Conservation (phyloP, 202 grass and related monocot genomes). For the Schoenoplectus tabernaemontani region DNA sequence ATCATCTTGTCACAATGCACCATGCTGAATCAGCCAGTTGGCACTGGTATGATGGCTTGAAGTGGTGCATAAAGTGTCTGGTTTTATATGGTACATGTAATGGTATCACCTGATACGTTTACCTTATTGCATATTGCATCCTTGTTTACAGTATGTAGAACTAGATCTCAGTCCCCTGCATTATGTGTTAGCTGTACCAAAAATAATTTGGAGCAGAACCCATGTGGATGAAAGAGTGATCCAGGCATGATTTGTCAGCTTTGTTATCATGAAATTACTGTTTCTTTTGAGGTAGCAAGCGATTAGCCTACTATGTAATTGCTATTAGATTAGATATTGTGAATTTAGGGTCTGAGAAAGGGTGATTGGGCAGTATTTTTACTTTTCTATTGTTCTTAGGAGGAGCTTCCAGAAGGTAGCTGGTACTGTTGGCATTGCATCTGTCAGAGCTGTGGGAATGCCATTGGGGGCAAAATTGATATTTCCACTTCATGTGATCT, state of each 20-base stretch:
- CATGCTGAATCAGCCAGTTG: neutral
- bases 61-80: neutral
- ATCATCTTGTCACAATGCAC: neutral
- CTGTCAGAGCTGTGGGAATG: slow-evolving; percentile 67
- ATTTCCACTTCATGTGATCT: slow-evolving; percentile 42
- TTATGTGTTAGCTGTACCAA: neutral
- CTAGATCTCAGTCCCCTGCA: neutral
- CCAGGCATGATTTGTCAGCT: neutral
- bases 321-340: neutral
- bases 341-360: neutral
- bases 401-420: slow-evolving; percentile 92
- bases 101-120: neutral
- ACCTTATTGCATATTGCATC: neutral
- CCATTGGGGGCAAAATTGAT: slow-evolving; percentile 47
- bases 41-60: slow-evolving; percentile 1
- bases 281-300: no score
- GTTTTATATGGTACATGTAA: neutral
- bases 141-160: neutral
- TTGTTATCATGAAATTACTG: neutral
- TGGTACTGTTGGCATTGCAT: slow-evolving; percentile 99
- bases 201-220: neutral
- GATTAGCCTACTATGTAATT: no score
- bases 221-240: neutral
- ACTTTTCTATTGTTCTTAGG: slow-evolving; percentile 12
- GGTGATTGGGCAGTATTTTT: neutral